Percentiles rank a stretch among this genome's conserved stretches.
Evolutionary conservation across 495 filamentous ascomycete genomes (phyloP).

Genomic region (Recurvomyces mirabilis): DNA sequence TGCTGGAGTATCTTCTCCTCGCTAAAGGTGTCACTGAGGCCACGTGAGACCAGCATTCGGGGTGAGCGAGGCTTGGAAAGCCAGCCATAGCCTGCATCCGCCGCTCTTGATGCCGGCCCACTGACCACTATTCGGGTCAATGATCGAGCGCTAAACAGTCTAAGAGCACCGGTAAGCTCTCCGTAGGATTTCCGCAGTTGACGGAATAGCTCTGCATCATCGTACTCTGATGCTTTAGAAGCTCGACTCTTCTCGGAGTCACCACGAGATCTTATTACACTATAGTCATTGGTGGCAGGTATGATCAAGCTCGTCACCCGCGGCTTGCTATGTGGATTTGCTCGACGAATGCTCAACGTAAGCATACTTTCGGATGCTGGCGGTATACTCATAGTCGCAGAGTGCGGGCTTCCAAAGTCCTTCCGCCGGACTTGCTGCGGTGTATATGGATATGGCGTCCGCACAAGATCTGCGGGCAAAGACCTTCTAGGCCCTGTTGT

Average conservation of each 20-base stretch:
- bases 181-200: constrained; percentile 14
- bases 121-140: constrained; percentile 17
- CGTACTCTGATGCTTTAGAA: constrained; percentile 19
- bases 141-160: constrained; percentile 17
- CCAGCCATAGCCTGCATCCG: constrained; percentile 11
- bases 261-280: constrained; percentile 9
- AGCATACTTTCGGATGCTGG: constrained; percentile 14
- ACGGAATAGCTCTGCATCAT: constrained; percentile 23
- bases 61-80: constrained; percentile 9
- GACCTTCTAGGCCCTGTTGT: constrained; percentile 9
- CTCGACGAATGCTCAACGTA: constrained; percentile 19
- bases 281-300: constrained; percentile 17
- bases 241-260: constrained; percentile 1
- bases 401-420: constrained; percentile 6
- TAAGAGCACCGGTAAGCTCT: constrained; percentile 16
- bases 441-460: constrained; percentile 21
- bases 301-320: constrained; percentile 17
- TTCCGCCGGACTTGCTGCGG: constrained; percentile 12
- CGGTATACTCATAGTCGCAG: background rate
- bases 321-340: constrained; percentile 4
- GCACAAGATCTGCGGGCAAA: constrained; percentile 21
- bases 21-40: constrained; percentile 21
- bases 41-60: constrained; percentile 11
- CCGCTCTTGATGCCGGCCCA: constrained; percentile 5
- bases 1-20: constrained; percentile 18